Evolutionary conservation across 2,329 filamentous ascomycete genomes (phyloP).

Genomic region (Cercospora sp.): DNA sequence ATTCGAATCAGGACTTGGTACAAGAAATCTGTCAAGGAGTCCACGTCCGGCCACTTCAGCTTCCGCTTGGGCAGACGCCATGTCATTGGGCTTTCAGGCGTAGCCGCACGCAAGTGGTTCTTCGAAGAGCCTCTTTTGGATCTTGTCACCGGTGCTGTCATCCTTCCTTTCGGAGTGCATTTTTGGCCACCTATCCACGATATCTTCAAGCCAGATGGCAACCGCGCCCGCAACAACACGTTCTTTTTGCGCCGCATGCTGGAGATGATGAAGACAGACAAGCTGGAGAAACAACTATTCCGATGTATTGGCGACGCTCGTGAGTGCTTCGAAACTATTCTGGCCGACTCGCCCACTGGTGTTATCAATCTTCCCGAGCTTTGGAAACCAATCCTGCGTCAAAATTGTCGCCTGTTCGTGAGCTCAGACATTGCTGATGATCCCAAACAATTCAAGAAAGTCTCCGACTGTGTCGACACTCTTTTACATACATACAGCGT

Average conservation of each 20-base stretch:
- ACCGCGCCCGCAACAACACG: slow-evolving; percentile 10
- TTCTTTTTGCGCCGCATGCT: slow-evolving; percentile 31
- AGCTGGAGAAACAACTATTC: slow-evolving; percentile 38
- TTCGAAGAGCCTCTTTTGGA: slow-evolving; percentile 17
- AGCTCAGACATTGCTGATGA: slow-evolving; percentile 55
- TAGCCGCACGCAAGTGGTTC: slow-evolving; percentile 21
- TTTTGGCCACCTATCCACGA: slow-evolving; percentile 16
- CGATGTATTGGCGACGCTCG: slow-evolving; percentile 47
- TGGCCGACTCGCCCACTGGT: slow-evolving; percentile 40
- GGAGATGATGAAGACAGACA: slow-evolving; percentile 30
- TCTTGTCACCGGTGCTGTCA: slow-evolving; percentile 14
- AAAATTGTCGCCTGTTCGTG: slow-evolving; percentile 58
- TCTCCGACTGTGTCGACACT: slow-evolving; percentile 50
- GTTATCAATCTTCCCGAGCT: slow-evolving; percentile 55
- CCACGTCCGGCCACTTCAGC: slow-evolving; percentile 13
- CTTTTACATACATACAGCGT: slow-evolving; percentile 50
- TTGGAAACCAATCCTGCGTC: slow-evolving; percentile 54
- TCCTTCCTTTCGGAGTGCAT: slow-evolving; percentile 15
- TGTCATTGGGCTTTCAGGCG: slow-evolving; percentile 19
- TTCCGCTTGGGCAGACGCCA: slow-evolving; percentile 23
- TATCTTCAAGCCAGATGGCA: slow-evolving; percentile 1
- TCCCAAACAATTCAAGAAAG: slow-evolving; percentile 43
- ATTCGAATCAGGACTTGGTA: background rate
- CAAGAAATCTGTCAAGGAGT: background rate
- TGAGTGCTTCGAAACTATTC: slow-evolving; percentile 32